Conservation (phyloP, 352 stramenopile genomes). For the Globisporangium splendens region DNA sequence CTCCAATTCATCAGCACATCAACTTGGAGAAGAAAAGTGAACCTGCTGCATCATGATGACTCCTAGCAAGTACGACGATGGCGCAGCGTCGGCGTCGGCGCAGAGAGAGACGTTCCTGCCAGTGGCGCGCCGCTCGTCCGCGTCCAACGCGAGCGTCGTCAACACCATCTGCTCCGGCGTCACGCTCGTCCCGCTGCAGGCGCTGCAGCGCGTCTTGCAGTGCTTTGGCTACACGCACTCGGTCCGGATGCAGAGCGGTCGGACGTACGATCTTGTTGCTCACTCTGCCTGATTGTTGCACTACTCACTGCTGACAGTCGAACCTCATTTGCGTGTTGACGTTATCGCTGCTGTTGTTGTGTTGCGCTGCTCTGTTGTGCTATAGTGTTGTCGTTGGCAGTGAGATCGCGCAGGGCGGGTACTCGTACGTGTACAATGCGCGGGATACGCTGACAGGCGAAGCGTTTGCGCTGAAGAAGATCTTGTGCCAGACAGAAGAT, state of each 20-base stretch:
- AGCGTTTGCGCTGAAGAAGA: conserved; percentile 87
- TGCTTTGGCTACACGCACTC: conserved; percentile 72
- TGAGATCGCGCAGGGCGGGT: conserved; percentile 84
- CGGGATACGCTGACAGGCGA: conserved; percentile 70
- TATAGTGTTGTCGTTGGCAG: conserved; percentile 46
- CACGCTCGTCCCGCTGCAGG: conserved; percentile 58
- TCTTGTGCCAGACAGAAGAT: conserved; percentile 81
- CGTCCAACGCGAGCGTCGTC: conserved; percentile 17
- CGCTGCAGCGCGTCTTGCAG: conserved; percentile 53
- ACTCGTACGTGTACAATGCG: conserved; percentile 83
- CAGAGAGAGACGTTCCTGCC: conserved; percentile 29
- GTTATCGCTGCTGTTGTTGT: no score
- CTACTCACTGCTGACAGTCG: not conserved
- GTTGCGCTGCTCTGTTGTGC: not conserved
- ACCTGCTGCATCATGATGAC: not conserved
- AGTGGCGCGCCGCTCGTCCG: conserved; percentile 12
- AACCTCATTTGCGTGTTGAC: not conserved
- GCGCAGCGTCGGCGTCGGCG: conserved; percentile 7
- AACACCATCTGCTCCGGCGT: conserved; percentile 49
- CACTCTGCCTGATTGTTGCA: not conserved
- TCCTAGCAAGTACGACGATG: conserved; percentile 10
- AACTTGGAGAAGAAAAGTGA: not conserved
- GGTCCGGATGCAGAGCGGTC: conserved; percentile 69
- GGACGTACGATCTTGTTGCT: conserved; percentile 37
- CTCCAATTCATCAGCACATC: not conserved